These are phyloP conservation scores for Echeveria elegans DNA, from an alignment of 164 flowering plant species.

Conservation along the genomic window DNA sequence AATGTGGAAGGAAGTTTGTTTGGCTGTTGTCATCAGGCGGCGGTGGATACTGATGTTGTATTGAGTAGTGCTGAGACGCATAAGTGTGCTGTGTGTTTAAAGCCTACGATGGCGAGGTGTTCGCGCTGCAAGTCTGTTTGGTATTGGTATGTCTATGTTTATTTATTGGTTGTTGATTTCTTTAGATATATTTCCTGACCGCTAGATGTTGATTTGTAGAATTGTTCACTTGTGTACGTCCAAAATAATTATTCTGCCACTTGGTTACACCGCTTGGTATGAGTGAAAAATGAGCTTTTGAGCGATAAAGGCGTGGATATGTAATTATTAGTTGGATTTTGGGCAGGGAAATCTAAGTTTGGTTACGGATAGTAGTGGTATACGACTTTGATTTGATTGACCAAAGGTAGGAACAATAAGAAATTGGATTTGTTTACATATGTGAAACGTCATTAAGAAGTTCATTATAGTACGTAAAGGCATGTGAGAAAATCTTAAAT, in stretches of 20 bases:
- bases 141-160: conserved; percentile 59
- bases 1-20: not conserved
- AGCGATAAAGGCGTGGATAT: not conserved
- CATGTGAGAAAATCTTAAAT: no score
- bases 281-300: no score
- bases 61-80: not conserved
- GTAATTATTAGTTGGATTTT: no score
- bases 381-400: not conserved
- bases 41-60: not conserved
- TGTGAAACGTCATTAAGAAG: not conserved
- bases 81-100: conserved; percentile 51
- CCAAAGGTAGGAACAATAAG: not conserved
- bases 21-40: not conserved
- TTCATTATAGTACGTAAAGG: no score
- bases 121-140: conserved; percentile 59
- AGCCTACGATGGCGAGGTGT: conserved; percentile 61
- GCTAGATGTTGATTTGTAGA: not conserved
- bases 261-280: no score
- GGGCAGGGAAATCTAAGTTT: no score
- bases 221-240: not conserved
- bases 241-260: no score
- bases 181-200: conserved; percentile 1
- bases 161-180: not conserved
- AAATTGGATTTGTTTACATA: not conserved
- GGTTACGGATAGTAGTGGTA: not conserved